A percentile compares a stretch with the other conserved stretches of the same genome.
Conservation (phyloP, 2,329 filamentous ascomycete species). For the Diaporthe aspalathi region DNA sequence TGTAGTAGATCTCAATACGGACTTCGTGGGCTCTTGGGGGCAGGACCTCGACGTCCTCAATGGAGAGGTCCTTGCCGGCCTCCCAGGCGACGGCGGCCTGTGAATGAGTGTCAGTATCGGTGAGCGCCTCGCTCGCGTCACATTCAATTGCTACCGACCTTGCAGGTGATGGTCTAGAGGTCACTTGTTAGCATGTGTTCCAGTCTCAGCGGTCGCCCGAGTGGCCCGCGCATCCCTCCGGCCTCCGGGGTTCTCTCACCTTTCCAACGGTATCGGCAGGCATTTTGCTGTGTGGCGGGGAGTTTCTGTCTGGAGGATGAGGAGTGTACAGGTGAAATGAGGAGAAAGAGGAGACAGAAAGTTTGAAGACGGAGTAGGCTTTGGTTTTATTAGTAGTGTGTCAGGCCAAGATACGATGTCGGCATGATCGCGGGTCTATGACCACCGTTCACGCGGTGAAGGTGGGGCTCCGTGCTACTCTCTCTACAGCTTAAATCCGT, state of each 20-base stretch:
- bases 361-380: slow-evolving; percentile 41
- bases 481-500: slow-evolving; percentile 14
- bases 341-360: slow-evolving; percentile 37
- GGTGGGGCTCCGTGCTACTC: slow-evolving; percentile 14
- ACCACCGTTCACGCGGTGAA: slow-evolving; percentile 19
- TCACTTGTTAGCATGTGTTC: slow-evolving; percentile 27
- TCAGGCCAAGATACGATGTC: slow-evolving; percentile 32
- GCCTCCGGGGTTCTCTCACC: slow-evolving; percentile 9
- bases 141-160: slow-evolving; percentile 24
- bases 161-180: slow-evolving; percentile 37
- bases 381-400: slow-evolving; percentile 20
- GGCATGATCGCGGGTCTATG: slow-evolving; percentile 24
- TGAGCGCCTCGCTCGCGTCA: not conserved
- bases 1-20: slow-evolving; percentile 96
- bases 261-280: slow-evolving; percentile 39
- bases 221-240: not conserved
- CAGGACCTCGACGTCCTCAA: slow-evolving; percentile 93
- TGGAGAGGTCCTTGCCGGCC: slow-evolving; percentile 86
- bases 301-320: slow-evolving; percentile 40
- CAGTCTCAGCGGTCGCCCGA: not conserved
- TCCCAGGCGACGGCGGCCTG: slow-evolving; percentile 99
- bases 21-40: slow-evolving; percentile 94
- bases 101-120: slow-evolving; percentile 22
- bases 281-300: slow-evolving; percentile 28
- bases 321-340: slow-evolving; percentile 41